These are phyloP conservation scores for Dendrobium chrysotoxum DNA, from an alignment of 106 monocot species.

Conservation along the genomic window DNA sequence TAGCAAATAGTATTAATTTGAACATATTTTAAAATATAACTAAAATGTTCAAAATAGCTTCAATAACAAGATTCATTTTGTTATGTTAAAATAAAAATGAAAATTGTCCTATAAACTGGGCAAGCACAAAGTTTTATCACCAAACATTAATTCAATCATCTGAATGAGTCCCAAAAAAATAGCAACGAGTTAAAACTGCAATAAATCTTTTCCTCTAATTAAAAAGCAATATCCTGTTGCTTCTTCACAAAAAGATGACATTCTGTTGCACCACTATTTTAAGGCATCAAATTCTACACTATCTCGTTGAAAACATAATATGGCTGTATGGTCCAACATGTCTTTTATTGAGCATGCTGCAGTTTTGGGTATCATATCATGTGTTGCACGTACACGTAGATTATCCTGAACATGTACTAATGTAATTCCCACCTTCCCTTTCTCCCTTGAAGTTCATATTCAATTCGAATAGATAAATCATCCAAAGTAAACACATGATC, in stretches of 20 bases:
- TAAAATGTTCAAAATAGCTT: background rate
- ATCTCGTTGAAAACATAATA: no score
- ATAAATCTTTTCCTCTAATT: background rate
- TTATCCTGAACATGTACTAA: no score
- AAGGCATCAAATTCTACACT: no score
- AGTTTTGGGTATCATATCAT: no score
- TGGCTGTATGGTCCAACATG: no score
- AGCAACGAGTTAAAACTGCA: background rate
- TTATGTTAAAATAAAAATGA: background rate
- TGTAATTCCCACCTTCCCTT: no score
- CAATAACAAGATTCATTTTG: background rate
- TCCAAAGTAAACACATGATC: no score
- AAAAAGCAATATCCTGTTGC: background rate
- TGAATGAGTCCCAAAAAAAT: background rate
- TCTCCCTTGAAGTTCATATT: no score
- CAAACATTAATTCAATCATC: background rate
- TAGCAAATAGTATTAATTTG: background rate
- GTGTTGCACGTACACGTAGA: no score
- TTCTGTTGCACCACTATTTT: no score
- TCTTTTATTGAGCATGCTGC: no score
- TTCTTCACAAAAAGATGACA: background rate
- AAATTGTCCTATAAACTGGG: background rate
- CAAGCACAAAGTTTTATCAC: background rate
- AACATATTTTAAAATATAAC: background rate
- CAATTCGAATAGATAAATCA: no score